Conservation (phyloP, 768 basidiomycete species). For the Collybia sordida region DNA sequence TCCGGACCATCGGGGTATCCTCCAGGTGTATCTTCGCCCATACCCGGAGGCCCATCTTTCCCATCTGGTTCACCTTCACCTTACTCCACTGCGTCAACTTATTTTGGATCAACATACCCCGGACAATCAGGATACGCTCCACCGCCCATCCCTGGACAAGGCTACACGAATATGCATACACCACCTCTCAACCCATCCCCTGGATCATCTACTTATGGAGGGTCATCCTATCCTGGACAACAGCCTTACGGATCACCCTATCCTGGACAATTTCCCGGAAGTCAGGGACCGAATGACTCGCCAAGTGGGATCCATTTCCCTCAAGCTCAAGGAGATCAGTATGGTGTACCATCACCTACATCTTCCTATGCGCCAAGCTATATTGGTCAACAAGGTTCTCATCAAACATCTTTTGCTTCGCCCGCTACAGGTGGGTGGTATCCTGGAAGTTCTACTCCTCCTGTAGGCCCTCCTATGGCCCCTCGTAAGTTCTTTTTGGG, state of each 20-base stretch:
- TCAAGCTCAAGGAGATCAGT: conserved; percentile 19
- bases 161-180: conserved; percentile 7
- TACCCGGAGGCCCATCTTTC: conserved; percentile 14
- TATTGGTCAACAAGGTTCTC: conserved; percentile 8
- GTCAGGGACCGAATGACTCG: background rate
- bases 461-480: conserved; percentile 28
- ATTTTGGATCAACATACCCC: conserved; percentile 11
- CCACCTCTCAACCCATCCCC: conserved; percentile 22
- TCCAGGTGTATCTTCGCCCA: conserved; percentile 14
- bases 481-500: conserved; percentile 31
- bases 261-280: background rate
- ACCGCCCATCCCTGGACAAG: conserved; percentile 13
- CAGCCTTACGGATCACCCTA: conserved; percentile 8
- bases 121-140: conserved; percentile 9
- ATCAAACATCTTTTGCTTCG: conserved; percentile 15
- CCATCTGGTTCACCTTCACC: conserved; percentile 5
- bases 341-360: conserved; percentile 12
- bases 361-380: conserved; percentile 16
- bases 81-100: conserved; percentile 13
- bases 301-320: conserved; percentile 22
- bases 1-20: conserved; percentile 5
- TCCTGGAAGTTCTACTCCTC: conserved; percentile 17
- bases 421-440: conserved; percentile 17
- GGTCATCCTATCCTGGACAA: conserved; percentile 25
- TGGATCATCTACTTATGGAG: conserved; percentile 11